Evolutionary conservation across 208 protist genomes (phyloP).

Genomic region (Crithidia acanthocephali): DNA sequence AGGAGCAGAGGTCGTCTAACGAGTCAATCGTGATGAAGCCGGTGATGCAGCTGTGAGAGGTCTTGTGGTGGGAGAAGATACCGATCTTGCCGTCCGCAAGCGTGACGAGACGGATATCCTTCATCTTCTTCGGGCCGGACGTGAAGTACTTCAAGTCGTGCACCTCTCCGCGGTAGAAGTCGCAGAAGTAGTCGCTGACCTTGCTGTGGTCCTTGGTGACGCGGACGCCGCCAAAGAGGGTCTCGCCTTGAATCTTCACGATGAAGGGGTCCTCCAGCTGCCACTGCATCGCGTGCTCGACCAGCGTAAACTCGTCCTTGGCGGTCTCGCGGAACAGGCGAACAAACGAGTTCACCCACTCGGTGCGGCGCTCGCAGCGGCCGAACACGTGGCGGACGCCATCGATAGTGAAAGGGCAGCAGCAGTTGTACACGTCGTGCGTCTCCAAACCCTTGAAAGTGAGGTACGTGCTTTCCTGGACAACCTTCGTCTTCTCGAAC

Average conservation of each 20-base stretch:
- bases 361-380: constrained; percentile 48
- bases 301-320: constrained; percentile 56
- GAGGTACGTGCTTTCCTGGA: constrained; percentile 38
- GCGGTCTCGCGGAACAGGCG: constrained; percentile 53
- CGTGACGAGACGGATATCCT: constrained; percentile 61
- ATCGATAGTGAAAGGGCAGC: constrained; percentile 49
- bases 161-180: constrained; percentile 51
- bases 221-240: constrained; percentile 54
- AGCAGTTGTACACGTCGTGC: constrained; percentile 72
- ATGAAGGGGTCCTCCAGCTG: constrained; percentile 64
- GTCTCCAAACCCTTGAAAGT: constrained; percentile 58
- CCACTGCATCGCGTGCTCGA: constrained; percentile 44
- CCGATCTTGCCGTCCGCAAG: constrained; percentile 53
- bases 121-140: constrained; percentile 60
- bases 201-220: constrained; percentile 58
- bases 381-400: constrained; percentile 54
- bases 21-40: constrained; percentile 55
- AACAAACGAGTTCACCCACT: constrained; percentile 62
- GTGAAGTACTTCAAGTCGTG: constrained; percentile 58
- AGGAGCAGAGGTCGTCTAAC: constrained; percentile 47
- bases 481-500: constrained; percentile 53
- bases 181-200: constrained; percentile 53
- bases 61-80: constrained; percentile 66
- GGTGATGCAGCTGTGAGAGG: constrained; percentile 45
- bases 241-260: constrained; percentile 50